Conservation (phyloP, 2,329 filamentous ascomycete species). For the Monilinia fructicola region DNA sequence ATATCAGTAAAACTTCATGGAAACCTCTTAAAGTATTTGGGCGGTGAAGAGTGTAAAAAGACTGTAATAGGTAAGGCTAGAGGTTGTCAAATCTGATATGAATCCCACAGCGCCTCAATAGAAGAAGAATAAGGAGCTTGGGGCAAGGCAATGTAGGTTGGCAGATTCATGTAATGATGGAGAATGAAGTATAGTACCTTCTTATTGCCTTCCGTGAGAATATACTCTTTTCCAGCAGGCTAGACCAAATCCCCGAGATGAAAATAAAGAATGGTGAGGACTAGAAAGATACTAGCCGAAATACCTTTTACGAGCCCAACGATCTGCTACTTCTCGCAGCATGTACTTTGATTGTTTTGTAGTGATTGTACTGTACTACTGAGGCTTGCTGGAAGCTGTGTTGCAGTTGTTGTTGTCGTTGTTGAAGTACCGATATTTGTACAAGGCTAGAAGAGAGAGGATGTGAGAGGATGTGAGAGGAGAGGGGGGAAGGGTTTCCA, state of each 20-base stretch:
- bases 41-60: background rate
- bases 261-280: constrained; percentile 22
- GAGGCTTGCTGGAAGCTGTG: background rate
- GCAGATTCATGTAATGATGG: background rate
- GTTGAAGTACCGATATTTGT: background rate
- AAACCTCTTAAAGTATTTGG: background rate
- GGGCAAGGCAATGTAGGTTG: background rate
- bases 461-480: too few species aligned
- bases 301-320: constrained; percentile 49
- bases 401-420: background rate
- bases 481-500: too few species aligned
- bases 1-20: constrained; percentile 19
- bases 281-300: constrained; percentile 42
- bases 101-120: constrained; percentile 6
- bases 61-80: too few species aligned
- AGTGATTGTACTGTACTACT: constrained; percentile 7
- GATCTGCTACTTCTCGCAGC: constrained; percentile 53
- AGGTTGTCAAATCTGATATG: constrained; percentile 9
- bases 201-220: constrained; percentile 17
- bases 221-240: constrained; percentile 7
- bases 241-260: constrained; percentile 10
- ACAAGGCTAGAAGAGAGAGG: background rate
- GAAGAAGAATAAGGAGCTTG: background rate
- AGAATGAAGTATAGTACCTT: constrained; percentile 13
- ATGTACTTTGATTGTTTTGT: constrained; percentile 44